A percentile compares a stretch with the other conserved stretches of the same genome.
These are phyloP conservation scores for Gaertneriomyces semiglobifer DNA, from an alignment of 192 early-diverging fungal species.

Conservation along the genomic window DNA sequence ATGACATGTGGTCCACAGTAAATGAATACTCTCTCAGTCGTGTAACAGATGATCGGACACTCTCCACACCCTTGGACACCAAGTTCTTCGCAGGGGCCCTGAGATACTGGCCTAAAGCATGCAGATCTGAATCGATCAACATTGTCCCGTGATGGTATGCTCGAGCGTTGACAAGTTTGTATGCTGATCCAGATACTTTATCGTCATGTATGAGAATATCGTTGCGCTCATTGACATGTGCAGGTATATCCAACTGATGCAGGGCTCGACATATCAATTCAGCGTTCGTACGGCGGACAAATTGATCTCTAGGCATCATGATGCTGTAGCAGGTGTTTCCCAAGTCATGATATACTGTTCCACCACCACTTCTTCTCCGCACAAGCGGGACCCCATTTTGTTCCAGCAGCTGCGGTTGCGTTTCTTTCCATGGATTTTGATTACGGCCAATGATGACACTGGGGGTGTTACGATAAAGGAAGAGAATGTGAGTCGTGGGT, in stretches of 20 bases:
- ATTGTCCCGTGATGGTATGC: slow-evolving; percentile 99
- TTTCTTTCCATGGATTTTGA: slow-evolving; percentile 96
- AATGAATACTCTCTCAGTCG: slow-evolving; percentile 75
- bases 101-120: slow-evolving; percentile 49
- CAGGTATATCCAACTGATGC: slow-evolving; percentile 74
- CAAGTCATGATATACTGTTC: slow-evolving; percentile 93
- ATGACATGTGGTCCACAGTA: slow-evolving; percentile 76
- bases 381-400: slow-evolving; percentile 73
- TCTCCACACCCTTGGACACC: slow-evolving; percentile 82
- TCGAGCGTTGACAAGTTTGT: slow-evolving; percentile 74
- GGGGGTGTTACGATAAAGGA: slow-evolving; percentile 82
- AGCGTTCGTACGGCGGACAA: slow-evolving; percentile 72
- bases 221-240: slow-evolving; percentile 78
- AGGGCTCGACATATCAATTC: slow-evolving; percentile 74
- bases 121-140: slow-evolving; percentile 87
- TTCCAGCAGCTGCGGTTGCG: slow-evolving; percentile 70
- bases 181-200: slow-evolving; percentile 94
- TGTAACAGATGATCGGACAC: slow-evolving; percentile 83
- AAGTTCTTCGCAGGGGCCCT: slow-evolving; percentile 54
- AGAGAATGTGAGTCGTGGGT: slow-evolving; percentile 67
- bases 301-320: slow-evolving; percentile 82
- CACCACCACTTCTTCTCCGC: slow-evolving; percentile 85
- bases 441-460: slow-evolving; percentile 94
- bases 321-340: slow-evolving; percentile 96
- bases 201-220: slow-evolving; percentile 81